Evolutionary conservation across 2,329 filamentous ascomycete species (phyloP), one percentile per base, ranked within the genome.

Genomic region (Cryphonectria nitschkei): DNA sequence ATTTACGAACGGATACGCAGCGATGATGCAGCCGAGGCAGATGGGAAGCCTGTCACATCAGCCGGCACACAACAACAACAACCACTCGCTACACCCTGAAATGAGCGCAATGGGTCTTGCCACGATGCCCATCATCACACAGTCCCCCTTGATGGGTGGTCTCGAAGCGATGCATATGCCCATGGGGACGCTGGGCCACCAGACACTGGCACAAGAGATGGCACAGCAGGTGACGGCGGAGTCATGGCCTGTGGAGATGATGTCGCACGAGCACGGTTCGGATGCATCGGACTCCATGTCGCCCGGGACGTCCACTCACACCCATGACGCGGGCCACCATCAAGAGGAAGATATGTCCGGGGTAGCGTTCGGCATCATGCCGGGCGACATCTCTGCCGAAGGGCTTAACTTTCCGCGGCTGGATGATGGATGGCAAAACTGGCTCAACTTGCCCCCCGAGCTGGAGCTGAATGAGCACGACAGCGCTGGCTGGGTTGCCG

Each of bases 351-450:
- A 39, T 9, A 2, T 26, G 29, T 52, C 58, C 11, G 58, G 22
- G 13, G 67, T 50, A n/a, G 64, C 50, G 22, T 41, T 54, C 6
- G 64, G 63, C 26, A n/a, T 65, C 29, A n/a, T 46, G 11, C 41
- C 61, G 5, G 37, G 41, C 19, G 43, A 50, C 63, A 50, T 65
- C n/a, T 65, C 64, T 32, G 67, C 60, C 29, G 67, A 68, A 13
- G 67, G 67, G 22, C 67, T 68, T 16, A 68, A 62, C 32, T 68
- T 68, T 22, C 67, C 67, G 41, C 67, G 54, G 56, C 39, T 68
- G 9, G 67, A 68, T 19, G 67, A 68, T 16, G 60, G 67, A 16
- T 68, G 67, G 67, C 67, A 68, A 58, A 68, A 62, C 41, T 68
- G 67, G 67, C 16, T 68, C 8, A 68, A 68, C 29, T 29, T 68